Base-by-base conservation (phyloP, 2,329 filamentous ascomycete genomes). In the Elsinoe necatrix region DNA sequence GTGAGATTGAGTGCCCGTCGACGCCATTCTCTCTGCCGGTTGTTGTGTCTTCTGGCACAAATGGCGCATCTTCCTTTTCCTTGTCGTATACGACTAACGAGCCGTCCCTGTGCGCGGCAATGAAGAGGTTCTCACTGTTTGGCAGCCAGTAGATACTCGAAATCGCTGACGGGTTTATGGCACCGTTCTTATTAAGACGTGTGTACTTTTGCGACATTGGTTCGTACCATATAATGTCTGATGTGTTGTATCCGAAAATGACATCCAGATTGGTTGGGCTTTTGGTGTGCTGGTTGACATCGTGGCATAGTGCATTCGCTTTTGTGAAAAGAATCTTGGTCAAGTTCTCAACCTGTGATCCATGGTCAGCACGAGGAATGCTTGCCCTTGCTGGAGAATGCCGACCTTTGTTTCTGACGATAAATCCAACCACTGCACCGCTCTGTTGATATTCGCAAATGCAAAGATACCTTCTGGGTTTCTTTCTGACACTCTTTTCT, bases 171-270 rank as follows among this genome's bases (percentile, higher is more conserved):
- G 81, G 80, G 65, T 95, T 95, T 70, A 97, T 95, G 57, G 87
- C 81, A 21, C 92, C 92, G 69, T 97, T 97, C 74, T 98, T 98
- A 69, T 98, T 98, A 65, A 98, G 79, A 18, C 93, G 84, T 2
- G 89, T 88, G 71, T 98, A 98, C 68, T 95, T 90, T 66, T 97
- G 92, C 37, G 90, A 92, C 66, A 96, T 88, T 9, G 93, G 91
- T 71, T 98, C 93, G 77, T 93, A 97, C 93, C 93, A 98, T 60
- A 98, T 92, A 48, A 98, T 90, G 70, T 98, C 93, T 37, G 91
- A 90, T 0, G 91, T 95, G 5, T 92, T 96, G 66, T 95, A 97
- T 0, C 93, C 93, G 83, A 98, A 87, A 57, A 95, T 84, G 18
- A 98, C 78, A 68, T 98, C 93, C 41, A 98, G 79, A 67, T 97